Conservation (phyloP, 2,329 filamentous ascomycete species). For the Aspergillus terreus region DNA sequence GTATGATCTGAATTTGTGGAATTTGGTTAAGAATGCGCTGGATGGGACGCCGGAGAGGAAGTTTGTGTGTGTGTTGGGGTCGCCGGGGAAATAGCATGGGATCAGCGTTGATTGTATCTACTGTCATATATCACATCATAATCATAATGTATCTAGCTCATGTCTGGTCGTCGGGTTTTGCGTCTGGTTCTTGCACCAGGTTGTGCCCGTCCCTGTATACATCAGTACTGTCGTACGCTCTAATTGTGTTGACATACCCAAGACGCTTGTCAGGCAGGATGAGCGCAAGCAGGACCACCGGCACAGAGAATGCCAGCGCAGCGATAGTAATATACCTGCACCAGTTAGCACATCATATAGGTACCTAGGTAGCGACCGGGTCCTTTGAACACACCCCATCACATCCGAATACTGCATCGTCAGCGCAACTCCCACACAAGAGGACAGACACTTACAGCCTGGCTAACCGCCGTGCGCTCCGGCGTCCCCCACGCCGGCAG, state of each 20-base stretch:
- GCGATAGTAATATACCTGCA: constrained; percentile 27
- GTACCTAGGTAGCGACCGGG: no score
- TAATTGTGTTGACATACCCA: constrained; percentile 13
- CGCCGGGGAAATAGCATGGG: constrained; percentile 23
- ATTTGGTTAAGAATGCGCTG: constrained; percentile 35
- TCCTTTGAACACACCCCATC: constrained; percentile 16
- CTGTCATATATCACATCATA: not conserved
- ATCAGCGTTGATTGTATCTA: not conserved
- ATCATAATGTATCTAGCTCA: not conserved
- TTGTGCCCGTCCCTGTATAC: constrained; percentile 18
- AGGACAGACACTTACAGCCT: constrained; percentile 26
- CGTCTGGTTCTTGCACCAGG: constrained; percentile 9
- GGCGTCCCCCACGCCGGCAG: constrained; percentile 40
- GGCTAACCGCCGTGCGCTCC: constrained; percentile 42
- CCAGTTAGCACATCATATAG: constrained; percentile 4
- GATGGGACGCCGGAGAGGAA: constrained; percentile 23
- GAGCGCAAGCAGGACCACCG: constrained; percentile 23
- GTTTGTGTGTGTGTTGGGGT: constrained; percentile 27
- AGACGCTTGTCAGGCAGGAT: constrained; percentile 26
- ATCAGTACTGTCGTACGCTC: not conserved
- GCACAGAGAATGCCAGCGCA: constrained; percentile 25
- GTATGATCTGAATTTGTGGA: constrained; percentile 39
- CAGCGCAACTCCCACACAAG: constrained; percentile 1
- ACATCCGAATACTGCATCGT: constrained; percentile 27
- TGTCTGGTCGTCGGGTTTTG: not conserved